A percentile compares a stretch with the other conserved stretches of the same genome.
phyloP scores from a whole-genome alignment of 768 basidiomycete species.

The Mycena belliarum region DNA sequence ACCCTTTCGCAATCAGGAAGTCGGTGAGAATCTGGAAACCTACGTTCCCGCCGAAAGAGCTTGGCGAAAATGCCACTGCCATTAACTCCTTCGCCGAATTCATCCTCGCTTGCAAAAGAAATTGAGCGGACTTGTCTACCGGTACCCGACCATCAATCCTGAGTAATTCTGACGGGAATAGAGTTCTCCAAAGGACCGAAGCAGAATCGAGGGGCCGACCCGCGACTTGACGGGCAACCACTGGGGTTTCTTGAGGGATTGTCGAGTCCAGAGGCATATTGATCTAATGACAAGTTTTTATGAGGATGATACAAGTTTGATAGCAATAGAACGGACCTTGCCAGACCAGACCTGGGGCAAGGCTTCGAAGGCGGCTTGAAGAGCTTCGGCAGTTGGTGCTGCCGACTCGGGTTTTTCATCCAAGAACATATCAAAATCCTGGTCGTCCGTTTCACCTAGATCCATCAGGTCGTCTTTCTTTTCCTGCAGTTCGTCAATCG shows the following conservation, averaged over 20 bases:
- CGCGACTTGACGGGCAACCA: constrained; percentile 77
- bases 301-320: neutral
- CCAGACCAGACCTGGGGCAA: constrained; percentile 71
- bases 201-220: constrained; percentile 60
- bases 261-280: constrained; percentile 79
- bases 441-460: constrained; percentile 62
- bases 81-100: constrained; percentile 78
- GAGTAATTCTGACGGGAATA: constrained; percentile 72
- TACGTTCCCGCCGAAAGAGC: constrained; percentile 40
- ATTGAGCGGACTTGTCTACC: constrained; percentile 72
- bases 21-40: constrained; percentile 64
- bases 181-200: constrained; percentile 69
- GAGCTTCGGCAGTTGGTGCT: constrained; percentile 37
- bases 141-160: constrained; percentile 86
- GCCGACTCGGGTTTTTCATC: constrained; percentile 57
- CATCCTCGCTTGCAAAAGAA: constrained; percentile 76
- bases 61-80: constrained; percentile 71
- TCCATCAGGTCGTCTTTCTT: constrained; percentile 47
- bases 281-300: constrained; percentile 44
- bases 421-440: constrained; percentile 87
- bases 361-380: constrained; percentile 55
- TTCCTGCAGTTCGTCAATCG: constrained; percentile 29
- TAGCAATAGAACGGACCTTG: constrained; percentile 48
- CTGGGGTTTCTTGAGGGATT: constrained; percentile 63
- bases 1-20: constrained; percentile 76